Evolutionary conservation across 2,329 filamentous ascomycete genomes (phyloP).

Genomic region (Fusarium abutilonis): DNA sequence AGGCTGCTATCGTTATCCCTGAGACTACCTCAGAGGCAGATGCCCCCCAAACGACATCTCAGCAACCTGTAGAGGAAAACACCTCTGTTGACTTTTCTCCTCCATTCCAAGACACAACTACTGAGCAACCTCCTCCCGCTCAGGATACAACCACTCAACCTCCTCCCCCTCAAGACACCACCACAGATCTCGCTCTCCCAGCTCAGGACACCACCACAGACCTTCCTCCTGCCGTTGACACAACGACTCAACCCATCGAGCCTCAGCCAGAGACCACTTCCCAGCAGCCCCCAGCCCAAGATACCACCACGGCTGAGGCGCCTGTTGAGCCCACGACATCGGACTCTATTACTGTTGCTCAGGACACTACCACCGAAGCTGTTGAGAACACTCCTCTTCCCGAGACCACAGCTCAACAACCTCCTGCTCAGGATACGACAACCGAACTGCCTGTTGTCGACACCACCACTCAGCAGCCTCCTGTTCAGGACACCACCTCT

Average conservation of each 20-base stretch:
- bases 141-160: background rate
- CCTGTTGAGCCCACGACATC: background rate
- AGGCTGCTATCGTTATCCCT: conserved; percentile 1
- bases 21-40: background rate
- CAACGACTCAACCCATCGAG: background rate
- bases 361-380: background rate
- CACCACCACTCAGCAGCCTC: background rate
- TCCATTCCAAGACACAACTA: background rate
- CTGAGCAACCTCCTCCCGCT: background rate
- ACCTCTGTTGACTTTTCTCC: background rate
- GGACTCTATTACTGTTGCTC: background rate
- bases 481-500: conserved; percentile 1
- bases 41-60: background rate
- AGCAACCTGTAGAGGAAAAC: background rate
- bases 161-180: background rate
- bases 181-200: background rate
- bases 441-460: background rate
- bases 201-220: conserved; percentile 1
- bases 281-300: background rate
- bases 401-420: background rate
- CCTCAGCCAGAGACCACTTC: background rate
- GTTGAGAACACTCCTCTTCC: background rate
- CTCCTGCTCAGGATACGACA: background rate
- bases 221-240: background rate
- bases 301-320: background rate